Base-by-base conservation (phyloP, 768 basidiomycete species). In the Cystobasidium onofrii region DNA sequence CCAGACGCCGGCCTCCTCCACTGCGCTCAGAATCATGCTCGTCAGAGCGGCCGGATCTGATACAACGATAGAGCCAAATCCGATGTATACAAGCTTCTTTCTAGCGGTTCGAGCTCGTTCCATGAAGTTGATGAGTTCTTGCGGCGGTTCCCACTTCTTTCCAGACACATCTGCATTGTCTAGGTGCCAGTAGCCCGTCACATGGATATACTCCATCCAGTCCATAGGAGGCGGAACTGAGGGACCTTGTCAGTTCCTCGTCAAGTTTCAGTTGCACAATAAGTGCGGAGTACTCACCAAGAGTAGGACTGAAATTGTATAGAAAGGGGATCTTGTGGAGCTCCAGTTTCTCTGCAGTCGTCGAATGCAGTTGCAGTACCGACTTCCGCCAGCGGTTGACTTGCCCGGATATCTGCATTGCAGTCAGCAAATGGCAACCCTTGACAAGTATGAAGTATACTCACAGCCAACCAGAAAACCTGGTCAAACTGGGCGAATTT, bases 151-250 rank as follows among this genome's bases (percentile, higher is more conserved):
- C 94, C 94, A 99, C 83, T 90, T 80, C 62, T 81, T 91, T 83
- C 88, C 72, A 73, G 90, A 88, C 61, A 93, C 91, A 75, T 94
- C 90, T 6, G 94, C 91, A 75, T 92, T 91, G 64, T 95, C 87
- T 57, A 99, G 85, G 86, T 92, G 94, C 95, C 95, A 99, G 81
- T 96, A 98, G 10, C 95, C 95, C 75, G 92, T 92, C 0, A 94
- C 87, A 50, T 90, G 89, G 76, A 98, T 97, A 92, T 94, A 97
- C 81, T 99, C 95, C 2, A 93, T 92, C 96, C 96, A 99, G 81
- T 99, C 95, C 70, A 98, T 82, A 1, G 95, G 95, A 31, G 89
- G 91, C 7, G 94, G 93, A 17, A 98, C 91, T 57, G 92, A 85
- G 34, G 86, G 33, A 6, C 1, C 13, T n/a, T 39, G 25, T 6